These are phyloP conservation scores for Misopates orontium DNA, from an alignment of 257 asterid species.

Conservation along the genomic window DNA sequence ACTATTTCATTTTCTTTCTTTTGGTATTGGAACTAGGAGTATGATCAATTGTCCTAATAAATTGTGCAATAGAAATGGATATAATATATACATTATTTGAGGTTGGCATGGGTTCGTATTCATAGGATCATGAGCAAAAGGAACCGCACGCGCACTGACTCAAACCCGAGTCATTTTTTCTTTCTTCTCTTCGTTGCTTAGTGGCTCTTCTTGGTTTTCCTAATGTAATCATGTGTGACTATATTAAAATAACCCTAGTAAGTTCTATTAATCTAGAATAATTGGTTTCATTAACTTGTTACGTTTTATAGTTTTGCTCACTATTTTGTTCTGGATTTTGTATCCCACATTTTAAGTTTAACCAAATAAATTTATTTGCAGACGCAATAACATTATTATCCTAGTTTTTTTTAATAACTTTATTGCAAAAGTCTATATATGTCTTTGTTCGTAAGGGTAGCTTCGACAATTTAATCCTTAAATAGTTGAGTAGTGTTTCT, in stretches of 20 bases:
- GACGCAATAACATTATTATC: no score
- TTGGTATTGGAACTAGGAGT: slow-evolving; percentile 24
- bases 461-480: no score
- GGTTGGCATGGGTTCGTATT: slow-evolving; percentile 34
- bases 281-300: neutral
- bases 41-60: slow-evolving; percentile 24
- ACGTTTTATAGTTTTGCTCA: neutral
- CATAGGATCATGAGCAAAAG: slow-evolving; percentile 63
- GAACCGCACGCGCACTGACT: slow-evolving; percentile 60
- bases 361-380: no score
- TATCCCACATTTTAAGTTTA: no score
- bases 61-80: slow-evolving; percentile 3
- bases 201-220: neutral
- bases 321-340: no score
- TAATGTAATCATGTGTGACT: neutral
- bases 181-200: slow-evolving; percentile 12
- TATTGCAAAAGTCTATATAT: no score
- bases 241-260: no score
- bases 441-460: no score
- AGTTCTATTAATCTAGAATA: neutral
- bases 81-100: slow-evolving; percentile 1
- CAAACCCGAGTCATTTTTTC: slow-evolving; percentile 26
- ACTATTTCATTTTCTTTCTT: slow-evolving; percentile 5
- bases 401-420: no score
- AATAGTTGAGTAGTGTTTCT: no score